Evolutionary conservation across 2,329 filamentous ascomycete species (phyloP).

Genomic region (Knufia fluminis): DNA sequence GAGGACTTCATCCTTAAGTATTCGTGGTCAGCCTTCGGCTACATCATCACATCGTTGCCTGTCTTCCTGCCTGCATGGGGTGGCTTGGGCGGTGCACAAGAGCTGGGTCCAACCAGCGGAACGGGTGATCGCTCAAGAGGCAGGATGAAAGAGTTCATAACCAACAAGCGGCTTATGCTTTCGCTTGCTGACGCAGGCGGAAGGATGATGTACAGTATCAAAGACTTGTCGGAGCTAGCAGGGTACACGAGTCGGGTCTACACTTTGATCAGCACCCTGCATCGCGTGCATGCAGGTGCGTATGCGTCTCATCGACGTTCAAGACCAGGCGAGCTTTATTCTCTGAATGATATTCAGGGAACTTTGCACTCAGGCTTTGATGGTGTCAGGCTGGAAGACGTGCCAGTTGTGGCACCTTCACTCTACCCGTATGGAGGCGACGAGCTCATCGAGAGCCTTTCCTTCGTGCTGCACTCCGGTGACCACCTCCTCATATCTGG

Average conservation of each 20-base stretch:
- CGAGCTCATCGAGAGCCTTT: conserved; percentile 78
- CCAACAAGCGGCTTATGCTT: conserved; percentile 96
- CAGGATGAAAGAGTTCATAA: conserved; percentile 98
- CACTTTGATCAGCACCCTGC: conserved; percentile 86
- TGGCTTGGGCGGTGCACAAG: conserved; percentile 43
- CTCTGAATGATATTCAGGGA: conserved; percentile 81
- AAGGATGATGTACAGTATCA: conserved; percentile 99
- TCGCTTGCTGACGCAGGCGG: conserved; percentile 93
- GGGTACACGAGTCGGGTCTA: conserved; percentile 95
- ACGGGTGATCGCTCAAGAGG: conserved; percentile 55
- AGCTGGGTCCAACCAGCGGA: conserved; percentile 20
- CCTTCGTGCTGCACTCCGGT: conserved; percentile 78
- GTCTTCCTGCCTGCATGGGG: conserved; percentile 94
- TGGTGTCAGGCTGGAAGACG: conserved; percentile 83
- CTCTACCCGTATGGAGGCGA: conserved; percentile 87
- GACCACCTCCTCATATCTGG: conserved; percentile 93
- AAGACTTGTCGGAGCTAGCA: conserved; percentile 89
- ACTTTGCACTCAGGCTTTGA: conserved; percentile 93
- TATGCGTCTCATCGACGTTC: conserved; percentile 49
- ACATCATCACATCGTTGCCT: conserved; percentile 82
- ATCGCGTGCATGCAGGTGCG: conserved; percentile 82
- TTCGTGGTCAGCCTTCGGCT: conserved; percentile 96
- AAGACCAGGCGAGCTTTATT: conserved; percentile 69
- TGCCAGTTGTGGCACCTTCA: conserved; percentile 81
- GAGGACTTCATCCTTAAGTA: conserved; percentile 98